A percentile compares a stretch with the other conserved stretches of the same genome.
phyloP scores from a whole-genome alignment of 192 early-diverging fungal species.

The Chytriomyces sp. region DNA sequence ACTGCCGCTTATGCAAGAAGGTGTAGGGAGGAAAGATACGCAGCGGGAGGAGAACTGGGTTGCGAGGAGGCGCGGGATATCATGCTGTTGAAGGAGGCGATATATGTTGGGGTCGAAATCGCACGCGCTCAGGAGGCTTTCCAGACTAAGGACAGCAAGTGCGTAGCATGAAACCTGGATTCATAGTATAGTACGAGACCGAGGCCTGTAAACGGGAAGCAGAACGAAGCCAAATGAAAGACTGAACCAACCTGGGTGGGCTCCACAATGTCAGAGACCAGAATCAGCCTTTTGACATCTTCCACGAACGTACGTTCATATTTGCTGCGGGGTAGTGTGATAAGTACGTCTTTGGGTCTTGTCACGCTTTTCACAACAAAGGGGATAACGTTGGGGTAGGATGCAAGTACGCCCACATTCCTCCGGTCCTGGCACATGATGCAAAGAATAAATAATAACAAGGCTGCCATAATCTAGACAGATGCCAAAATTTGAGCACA shows the following conservation, averaged over 20 bases:
- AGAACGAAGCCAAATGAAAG: not conserved
- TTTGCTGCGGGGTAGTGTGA: slow-evolving; percentile 14
- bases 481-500: too few relatives aligned
- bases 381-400: slow-evolving; percentile 6
- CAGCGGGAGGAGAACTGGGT: too few relatives aligned
- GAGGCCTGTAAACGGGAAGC: too few relatives aligned
- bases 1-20: too few relatives aligned
- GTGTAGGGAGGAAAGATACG: too few relatives aligned
- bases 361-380: not conserved
- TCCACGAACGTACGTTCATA: slow-evolving; percentile 22
- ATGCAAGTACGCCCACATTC: slow-evolving; percentile 8
- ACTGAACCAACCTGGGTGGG: too few relatives aligned
- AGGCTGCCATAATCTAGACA: slow-evolving; percentile 18
- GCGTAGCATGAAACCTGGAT: slow-evolving; percentile 6
- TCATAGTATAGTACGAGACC: not conserved
- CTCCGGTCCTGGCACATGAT: slow-evolving; percentile 24
- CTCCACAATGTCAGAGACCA: too few relatives aligned
- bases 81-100: too few relatives aligned
- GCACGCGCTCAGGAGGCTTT: not conserved
- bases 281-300: slow-evolving; percentile 12
- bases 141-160: not conserved
- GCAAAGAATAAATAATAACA: slow-evolving; percentile 22
- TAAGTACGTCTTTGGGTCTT: not conserved
- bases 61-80: too few relatives aligned
- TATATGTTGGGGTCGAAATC: too few relatives aligned